Evolutionary conservation across 257 asterid species (phyloP).

Genomic region (Solanum ossicruentum): DNA sequence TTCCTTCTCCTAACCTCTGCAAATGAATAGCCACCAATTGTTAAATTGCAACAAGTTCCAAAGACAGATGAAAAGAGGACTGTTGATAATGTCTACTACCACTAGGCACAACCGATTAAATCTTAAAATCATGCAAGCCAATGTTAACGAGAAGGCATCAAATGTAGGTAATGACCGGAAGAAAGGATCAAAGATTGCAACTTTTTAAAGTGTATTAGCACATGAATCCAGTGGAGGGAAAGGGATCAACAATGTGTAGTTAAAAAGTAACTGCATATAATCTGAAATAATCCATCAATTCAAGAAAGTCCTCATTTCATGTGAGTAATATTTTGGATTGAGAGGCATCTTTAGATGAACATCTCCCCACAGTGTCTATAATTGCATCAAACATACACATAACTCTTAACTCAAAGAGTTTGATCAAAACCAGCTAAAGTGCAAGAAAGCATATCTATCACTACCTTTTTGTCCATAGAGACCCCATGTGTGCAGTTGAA

Average conservation of each 20-base stretch:
- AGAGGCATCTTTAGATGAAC: background rate
- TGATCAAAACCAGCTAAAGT: background rate
- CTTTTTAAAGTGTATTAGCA: background rate
- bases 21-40: background rate
- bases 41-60: background rate
- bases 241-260: background rate
- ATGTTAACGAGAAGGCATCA: background rate
- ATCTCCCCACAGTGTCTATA: background rate
- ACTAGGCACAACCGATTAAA: background rate
- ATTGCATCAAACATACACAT: background rate
- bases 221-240: background rate
- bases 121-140: background rate
- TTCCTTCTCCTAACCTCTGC: slow-evolving; percentile 96
- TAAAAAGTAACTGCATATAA: background rate
- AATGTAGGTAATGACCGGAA: background rate
- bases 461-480: background rate
- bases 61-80: background rate
- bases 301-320: background rate
- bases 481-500: background rate
- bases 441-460: background rate
- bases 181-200: background rate
- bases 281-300: background rate
- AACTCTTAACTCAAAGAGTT: background rate
- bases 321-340: background rate
- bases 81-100: background rate